Evolutionary conservation across 2,329 filamentous ascomycete genomes (phyloP).

Genomic region (Alternaria rosae): DNA sequence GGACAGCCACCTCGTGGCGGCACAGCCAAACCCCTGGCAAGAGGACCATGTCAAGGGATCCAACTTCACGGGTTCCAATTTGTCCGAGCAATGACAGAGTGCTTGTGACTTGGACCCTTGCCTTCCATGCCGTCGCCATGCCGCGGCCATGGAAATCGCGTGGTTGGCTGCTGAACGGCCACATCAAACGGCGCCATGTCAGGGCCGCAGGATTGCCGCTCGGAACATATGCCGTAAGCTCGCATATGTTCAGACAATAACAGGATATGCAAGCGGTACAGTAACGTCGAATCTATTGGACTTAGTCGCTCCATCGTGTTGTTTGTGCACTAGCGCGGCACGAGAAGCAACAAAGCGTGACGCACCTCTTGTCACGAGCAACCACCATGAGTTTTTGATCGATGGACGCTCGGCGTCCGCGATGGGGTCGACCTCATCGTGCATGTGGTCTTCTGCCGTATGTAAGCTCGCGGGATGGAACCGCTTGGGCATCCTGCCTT

Average conservation of each 20-base stretch:
- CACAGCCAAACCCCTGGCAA: constrained; percentile 8
- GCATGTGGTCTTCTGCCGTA: constrained; percentile 3
- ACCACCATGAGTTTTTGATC: constrained; percentile 5
- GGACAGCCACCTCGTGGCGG: constrained; percentile 14
- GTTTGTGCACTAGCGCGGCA: constrained; percentile 20
- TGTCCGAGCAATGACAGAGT: constrained; percentile 7
- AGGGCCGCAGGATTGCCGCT: constrained; percentile 29
- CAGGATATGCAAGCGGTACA: constrained; percentile 10
- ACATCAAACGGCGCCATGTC: constrained; percentile 30
- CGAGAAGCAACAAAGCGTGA: constrained; percentile 8
- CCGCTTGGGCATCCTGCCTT: constrained; percentile 24
- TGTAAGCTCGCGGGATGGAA: constrained; percentile 29
- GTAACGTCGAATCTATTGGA: constrained; percentile 11
- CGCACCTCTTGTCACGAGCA: background rate
- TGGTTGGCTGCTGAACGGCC: constrained; percentile 29
- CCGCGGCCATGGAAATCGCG: constrained; percentile 17
- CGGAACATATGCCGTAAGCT: constrained; percentile 29
- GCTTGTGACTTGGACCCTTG: constrained; percentile 20
- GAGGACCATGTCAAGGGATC: constrained; percentile 17
- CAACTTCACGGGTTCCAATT: constrained; percentile 12
- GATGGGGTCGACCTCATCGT: constrained; percentile 8
- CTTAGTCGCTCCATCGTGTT: constrained; percentile 19
- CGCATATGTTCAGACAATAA: constrained; percentile 13
- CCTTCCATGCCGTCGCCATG: constrained; percentile 12
- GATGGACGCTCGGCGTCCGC: constrained; percentile 10